Evolutionary conservation across 495 filamentous ascomycete species (phyloP), one percentile per base, ranked within the genome.

Genomic region (Tuber melanosporum): DNA sequence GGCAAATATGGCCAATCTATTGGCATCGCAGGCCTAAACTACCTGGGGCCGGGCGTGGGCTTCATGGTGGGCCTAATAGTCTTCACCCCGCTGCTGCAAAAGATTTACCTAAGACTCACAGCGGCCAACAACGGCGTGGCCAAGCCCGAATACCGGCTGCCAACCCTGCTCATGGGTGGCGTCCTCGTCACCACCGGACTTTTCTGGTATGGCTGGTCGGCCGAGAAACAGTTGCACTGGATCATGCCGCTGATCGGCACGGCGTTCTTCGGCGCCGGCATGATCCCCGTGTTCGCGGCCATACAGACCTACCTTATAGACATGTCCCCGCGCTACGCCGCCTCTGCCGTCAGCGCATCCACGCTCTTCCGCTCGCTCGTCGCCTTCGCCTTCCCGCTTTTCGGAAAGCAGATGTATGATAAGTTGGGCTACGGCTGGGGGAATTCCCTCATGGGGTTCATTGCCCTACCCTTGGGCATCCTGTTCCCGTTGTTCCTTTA

Each of bases 221-320:
- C 88, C 0, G 82, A 88, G 36, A 85, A 86, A 49, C 75, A 85
- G 3, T 83, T 86, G 20, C 88, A 89, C 74, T 91, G 89, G 89
- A 87, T 90, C 46, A 87, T 88, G 43, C 89, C 90, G 5, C 88
- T 91, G 26, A 86, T 91, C 44, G 89, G 89, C 0, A 85, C 86
- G 0, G 77, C 85, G 0, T 83, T 89, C 15, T 88, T 91, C 46
- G 89, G 88, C 0, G 78, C 87, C n/a, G 90, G 90, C 8, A 86
- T 88, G 78, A 85, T 90, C 49, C 86, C 84, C 44, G 85, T 86
- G 17, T 90, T 90, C 79, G 89, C 92, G 83, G 90, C 88, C 62
- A 87, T 91, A 47, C 89, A 92, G 82, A 91, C 91, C 10, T 94
- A 93, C 78, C 85, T 92, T 73, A 89, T 92, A 15, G 93, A 97